Evolutionary conservation across 768 basidiomycete genomes (phyloP).

Genomic region (Mycena polygramma): DNA sequence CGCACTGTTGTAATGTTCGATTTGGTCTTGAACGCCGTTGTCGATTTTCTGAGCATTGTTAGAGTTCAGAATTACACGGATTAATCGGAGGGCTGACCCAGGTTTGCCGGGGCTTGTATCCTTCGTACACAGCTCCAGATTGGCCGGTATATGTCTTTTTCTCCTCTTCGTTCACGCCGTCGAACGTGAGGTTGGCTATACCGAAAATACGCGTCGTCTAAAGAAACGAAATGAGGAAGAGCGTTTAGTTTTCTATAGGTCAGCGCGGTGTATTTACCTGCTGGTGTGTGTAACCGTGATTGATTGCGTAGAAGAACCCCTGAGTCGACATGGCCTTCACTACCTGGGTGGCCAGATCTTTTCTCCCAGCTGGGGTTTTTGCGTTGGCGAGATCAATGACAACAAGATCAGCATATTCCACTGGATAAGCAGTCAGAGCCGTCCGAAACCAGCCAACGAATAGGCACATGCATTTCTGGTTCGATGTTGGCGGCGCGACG

Average conservation of each 20-base stretch:
- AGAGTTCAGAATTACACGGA: background rate
- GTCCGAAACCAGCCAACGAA: background rate
- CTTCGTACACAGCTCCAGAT: conserved; percentile 62
- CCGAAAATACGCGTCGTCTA: conserved; percentile 62
- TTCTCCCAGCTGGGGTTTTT: conserved; percentile 44
- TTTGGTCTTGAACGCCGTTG: conserved; percentile 57
- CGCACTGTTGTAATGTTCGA: conserved; percentile 59
- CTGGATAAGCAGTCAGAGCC: conserved; percentile 37
- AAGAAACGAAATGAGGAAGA: background rate
- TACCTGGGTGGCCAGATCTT: conserved; percentile 46
- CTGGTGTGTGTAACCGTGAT: conserved; percentile 59
- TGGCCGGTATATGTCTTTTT: conserved; percentile 55
- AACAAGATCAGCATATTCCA: conserved; percentile 58
- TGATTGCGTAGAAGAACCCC: conserved; percentile 63
- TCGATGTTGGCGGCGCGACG: conserved; percentile 26
- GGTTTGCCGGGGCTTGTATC: conserved; percentile 65
- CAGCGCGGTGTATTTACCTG: conserved; percentile 45
- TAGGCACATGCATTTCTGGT: conserved; percentile 8
- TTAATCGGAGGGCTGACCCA: conserved; percentile 51
- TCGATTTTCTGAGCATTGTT: conserved; percentile 50
- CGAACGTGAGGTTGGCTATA: conserved; percentile 61
- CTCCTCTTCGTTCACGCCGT: conserved; percentile 55
- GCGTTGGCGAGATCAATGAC: conserved; percentile 53
- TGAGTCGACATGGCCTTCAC: conserved; percentile 47
- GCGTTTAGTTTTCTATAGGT: background rate